A percentile compares a stretch with the other conserved stretches of the same genome.
phyloP scores from a whole-genome alignment of 225 moss, liverwort and hornwort genomes.

The Bryum argenteum region DNA sequence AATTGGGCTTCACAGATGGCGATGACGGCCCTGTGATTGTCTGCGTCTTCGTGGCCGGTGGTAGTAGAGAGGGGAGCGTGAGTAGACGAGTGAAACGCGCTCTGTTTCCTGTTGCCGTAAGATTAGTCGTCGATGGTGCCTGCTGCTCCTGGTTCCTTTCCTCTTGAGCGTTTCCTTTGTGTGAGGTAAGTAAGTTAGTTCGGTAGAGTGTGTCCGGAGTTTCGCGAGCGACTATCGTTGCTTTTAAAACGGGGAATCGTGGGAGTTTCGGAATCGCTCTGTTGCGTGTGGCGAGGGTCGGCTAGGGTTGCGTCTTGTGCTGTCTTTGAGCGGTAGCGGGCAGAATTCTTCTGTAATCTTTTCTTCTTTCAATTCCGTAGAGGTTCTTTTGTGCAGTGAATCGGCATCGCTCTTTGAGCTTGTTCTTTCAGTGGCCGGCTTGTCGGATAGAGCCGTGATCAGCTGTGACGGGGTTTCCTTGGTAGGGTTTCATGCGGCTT shows the following conservation, averaged over 20 bases:
- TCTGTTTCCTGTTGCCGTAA: constrained; percentile 6
- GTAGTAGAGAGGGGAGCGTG: not conserved
- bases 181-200: not conserved
- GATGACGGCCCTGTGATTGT: constrained; percentile 28
- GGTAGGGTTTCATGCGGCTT: constrained; percentile 31
- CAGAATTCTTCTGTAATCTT: constrained; percentile 8
- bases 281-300: constrained; percentile 23
- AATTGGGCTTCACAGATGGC: constrained; percentile 29
- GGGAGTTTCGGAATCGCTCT: constrained; percentile 28
- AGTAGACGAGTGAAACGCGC: not conserved
- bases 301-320: constrained; percentile 29
- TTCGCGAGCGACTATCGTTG: constrained; percentile 2
- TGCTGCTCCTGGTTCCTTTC: constrained; percentile 6
- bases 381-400: not conserved
- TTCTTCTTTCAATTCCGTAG: not conserved
- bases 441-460: constrained; percentile 11
- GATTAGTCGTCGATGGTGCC: constrained; percentile 1
- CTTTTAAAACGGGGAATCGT: constrained; percentile 26
- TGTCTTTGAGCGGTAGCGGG: constrained; percentile 4
- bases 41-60: constrained; percentile 20
- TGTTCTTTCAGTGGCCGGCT: not conserved
- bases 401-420: constrained; percentile 17
- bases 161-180: not conserved
- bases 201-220: constrained; percentile 12
- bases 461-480: constrained; percentile 17